phyloP scores from a whole-genome alignment of 805 yeast genomes.

The Candida hungchunana region DNA sequence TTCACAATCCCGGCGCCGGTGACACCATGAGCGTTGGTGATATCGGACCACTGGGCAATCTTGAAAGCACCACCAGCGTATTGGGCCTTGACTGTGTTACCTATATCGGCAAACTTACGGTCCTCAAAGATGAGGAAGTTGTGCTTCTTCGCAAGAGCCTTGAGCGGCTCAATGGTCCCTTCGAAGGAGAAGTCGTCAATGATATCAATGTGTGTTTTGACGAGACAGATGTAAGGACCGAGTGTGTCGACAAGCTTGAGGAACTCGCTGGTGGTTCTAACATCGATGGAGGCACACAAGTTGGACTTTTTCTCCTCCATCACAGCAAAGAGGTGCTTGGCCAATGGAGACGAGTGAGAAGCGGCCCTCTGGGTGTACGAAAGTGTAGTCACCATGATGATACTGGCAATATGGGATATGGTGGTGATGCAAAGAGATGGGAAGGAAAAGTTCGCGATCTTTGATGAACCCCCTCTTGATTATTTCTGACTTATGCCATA shows the following conservation, averaged over 20 bases:
- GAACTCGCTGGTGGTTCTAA: constrained; percentile 73
- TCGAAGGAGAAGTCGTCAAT: constrained; percentile 85
- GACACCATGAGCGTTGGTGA: constrained; percentile 96
- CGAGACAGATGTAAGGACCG: constrained; percentile 89
- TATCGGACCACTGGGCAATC: constrained; percentile 93
- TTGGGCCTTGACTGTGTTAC: constrained; percentile 93
- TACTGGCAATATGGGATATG: background rate
- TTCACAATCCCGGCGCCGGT: constrained; percentile 92
- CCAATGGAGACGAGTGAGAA: constrained; percentile 73
- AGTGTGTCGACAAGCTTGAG: constrained; percentile 66
- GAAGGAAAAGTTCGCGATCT: background rate
- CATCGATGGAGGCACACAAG: constrained; percentile 93
- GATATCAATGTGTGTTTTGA: constrained; percentile 93
- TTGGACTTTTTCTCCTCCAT: constrained; percentile 83
- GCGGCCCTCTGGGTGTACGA: constrained; percentile 69
- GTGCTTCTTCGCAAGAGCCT: constrained; percentile 71
- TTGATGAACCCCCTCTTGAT: no score
- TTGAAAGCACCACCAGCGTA: constrained; percentile 85
- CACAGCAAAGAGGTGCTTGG: constrained; percentile 62
- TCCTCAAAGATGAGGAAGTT: constrained; percentile 93
- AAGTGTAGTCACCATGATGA: constrained; percentile 23
- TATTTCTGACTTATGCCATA: no score
- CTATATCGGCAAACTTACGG: constrained; percentile 97
- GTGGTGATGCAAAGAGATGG: background rate
- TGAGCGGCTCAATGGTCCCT: constrained; percentile 69